A percentile compares a stretch with the other conserved stretches of the same genome.
phyloP scores from a whole-genome alignment of 768 basidiomycete genomes.

The button mushroom (Agaricus bisporus) region DNA sequence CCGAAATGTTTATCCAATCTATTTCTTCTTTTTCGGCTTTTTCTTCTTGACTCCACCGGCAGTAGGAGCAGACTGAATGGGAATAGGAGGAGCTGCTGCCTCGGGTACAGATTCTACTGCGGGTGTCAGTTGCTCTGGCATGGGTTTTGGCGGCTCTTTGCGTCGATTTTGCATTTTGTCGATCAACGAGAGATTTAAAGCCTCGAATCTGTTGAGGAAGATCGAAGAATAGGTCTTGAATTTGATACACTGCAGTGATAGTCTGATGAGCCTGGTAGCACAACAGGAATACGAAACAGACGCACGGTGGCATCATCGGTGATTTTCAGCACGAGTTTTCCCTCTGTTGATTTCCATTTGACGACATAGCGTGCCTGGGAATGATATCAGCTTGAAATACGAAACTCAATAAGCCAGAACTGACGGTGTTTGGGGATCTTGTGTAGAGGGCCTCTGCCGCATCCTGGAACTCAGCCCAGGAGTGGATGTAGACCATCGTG shows the following conservation, averaged over 20 bases:
- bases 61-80: conserved; percentile 14
- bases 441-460: conserved; percentile 83
- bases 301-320: conserved; percentile 86
- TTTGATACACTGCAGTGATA: conserved; percentile 70
- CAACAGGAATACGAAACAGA: conserved; percentile 12
- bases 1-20: conserved; percentile 2
- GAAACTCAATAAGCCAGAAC: conserved; percentile 17
- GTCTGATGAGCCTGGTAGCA: background rate
- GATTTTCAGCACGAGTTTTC: conserved; percentile 88
- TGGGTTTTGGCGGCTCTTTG: conserved; percentile 23
- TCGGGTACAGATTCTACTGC: conserved; percentile 22
- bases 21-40: conserved; percentile 79
- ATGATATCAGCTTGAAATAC: background rate
- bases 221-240: conserved; percentile 94
- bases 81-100: conserved; percentile 17
- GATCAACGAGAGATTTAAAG: conserved; percentile 81
- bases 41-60: conserved; percentile 75
- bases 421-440: conserved; percentile 71
- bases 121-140: conserved; percentile 16
- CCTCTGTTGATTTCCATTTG: conserved; percentile 85
- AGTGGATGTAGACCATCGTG: conserved; percentile 83
- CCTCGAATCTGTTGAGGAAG: conserved; percentile 94
- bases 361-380: conserved; percentile 81
- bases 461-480: conserved; percentile 88
- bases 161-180: conserved; percentile 77